phyloP scores from a whole-genome alignment of 345 rosid genomes.

The Excoecaria agallocha region DNA sequence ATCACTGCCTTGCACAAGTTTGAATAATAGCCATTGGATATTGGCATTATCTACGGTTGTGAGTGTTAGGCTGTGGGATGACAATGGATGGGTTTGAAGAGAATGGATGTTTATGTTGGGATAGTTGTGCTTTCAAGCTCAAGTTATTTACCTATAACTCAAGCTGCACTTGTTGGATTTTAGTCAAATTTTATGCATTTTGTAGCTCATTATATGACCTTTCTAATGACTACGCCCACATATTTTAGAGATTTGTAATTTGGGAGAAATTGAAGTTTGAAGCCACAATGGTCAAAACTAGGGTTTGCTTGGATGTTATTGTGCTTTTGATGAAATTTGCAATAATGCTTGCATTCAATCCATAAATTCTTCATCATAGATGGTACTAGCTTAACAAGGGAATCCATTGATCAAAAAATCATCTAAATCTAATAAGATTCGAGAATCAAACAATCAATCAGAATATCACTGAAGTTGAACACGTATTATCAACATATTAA shows the following conservation, averaged over 20 bases:
- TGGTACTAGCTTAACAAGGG: slow-evolving; percentile 29
- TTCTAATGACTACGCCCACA: slow-evolving; percentile 28
- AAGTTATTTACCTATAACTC: slow-evolving; percentile 35
- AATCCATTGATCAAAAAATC: slow-evolving; percentile 22
- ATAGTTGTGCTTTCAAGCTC: slow-evolving; percentile 72
- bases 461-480: slow-evolving; percentile 33
- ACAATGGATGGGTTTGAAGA: slow-evolving; percentile 22
- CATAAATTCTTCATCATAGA: not conserved
- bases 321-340: slow-evolving; percentile 22
- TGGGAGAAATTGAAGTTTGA: slow-evolving; percentile 35
- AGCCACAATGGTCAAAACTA: slow-evolving; percentile 50
- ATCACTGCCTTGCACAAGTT: slow-evolving; percentile 42
- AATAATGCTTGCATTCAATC: slow-evolving; percentile 22
- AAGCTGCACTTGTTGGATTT: slow-evolving; percentile 17
- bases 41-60: slow-evolving; percentile 40
- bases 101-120: slow-evolving; percentile 17
- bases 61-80: slow-evolving; percentile 6
- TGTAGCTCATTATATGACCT: slow-evolving; percentile 46
- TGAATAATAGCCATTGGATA: slow-evolving; percentile 63
- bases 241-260: not conserved
- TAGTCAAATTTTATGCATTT: slow-evolving; percentile 14
- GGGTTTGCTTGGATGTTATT: slow-evolving; percentile 55
- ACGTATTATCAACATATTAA: not conserved
- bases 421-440: slow-evolving; percentile 27
- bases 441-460: not conserved